Evolutionary conservation across 31 red algal genomes (phyloP).

Genomic region (Odonthalia washingtoniensis): DNA sequence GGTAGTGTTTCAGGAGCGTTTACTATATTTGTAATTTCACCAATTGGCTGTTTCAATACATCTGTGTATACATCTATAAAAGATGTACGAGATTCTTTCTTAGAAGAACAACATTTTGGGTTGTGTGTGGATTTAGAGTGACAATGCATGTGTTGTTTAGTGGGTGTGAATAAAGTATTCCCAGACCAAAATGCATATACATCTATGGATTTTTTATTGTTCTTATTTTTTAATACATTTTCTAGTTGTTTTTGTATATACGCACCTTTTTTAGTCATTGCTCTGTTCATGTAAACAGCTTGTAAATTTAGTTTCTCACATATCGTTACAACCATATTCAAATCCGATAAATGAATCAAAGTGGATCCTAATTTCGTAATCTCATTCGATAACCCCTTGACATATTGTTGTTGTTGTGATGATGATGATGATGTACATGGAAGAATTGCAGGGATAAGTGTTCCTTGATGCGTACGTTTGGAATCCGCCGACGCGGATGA

Average conservation of each 20-base stretch:
- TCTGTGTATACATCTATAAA: background rate
- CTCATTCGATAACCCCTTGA: background rate
- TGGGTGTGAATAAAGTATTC: conserved; percentile 24
- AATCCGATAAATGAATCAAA: background rate
- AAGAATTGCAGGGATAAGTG: conserved; percentile 5
- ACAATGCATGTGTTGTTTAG: background rate
- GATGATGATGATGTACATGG: too few species aligned
- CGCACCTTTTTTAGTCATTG: background rate
- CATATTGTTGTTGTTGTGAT: background rate
- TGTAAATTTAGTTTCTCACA: conserved; percentile 25
- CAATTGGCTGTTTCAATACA: background rate
- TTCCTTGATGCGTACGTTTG: background rate
- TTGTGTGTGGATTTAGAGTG: background rate
- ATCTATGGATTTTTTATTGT: too few species aligned
- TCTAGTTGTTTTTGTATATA: background rate
- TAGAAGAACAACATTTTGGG: background rate
- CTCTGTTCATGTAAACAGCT: conserved; percentile 60
- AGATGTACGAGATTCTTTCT: background rate
- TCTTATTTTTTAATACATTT: conserved; percentile 1
- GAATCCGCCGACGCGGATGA: conserved; percentile 23
- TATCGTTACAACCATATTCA: background rate
- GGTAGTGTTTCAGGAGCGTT: conserved; percentile 33
- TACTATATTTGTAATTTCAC: background rate
- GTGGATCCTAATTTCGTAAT: conserved; percentile 21
- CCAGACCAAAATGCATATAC: conserved; percentile 40